These are phyloP conservation scores for Hymenoscyphus infarciens DNA, from an alignment of 2,329 filamentous ascomycete species.

Conservation along the genomic window DNA sequence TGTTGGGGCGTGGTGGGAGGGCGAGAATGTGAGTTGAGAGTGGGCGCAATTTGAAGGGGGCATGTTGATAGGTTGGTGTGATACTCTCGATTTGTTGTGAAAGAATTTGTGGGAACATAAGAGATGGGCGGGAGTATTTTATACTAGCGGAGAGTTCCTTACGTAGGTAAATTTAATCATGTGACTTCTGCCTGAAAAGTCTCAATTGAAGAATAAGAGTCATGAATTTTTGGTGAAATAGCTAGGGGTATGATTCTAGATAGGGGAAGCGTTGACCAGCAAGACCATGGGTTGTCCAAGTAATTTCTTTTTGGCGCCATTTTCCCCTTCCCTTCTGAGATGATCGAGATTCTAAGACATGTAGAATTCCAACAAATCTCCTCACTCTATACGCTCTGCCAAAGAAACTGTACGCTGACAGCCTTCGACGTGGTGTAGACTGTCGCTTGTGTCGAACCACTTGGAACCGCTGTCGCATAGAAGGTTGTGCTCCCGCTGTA, in stretches of 20 bases:
- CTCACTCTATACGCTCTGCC: slow-evolving; percentile 26
- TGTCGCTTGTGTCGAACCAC: slow-evolving; percentile 32
- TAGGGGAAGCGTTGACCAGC: slow-evolving; percentile 30
- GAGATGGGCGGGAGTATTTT: not conserved
- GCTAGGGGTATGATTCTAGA: not conserved
- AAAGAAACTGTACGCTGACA: slow-evolving; percentile 34
- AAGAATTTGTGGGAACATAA: not conserved
- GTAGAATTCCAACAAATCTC: not conserved
- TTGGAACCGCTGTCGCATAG: slow-evolving; percentile 35
- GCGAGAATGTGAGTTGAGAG: slow-evolving; percentile 8
- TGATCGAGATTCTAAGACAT: not conserved
- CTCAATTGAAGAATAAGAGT: not conserved
- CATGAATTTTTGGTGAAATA: not conserved
- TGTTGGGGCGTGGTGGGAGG: slow-evolving; percentile 9
- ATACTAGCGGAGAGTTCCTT: not conserved
- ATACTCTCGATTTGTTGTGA: not conserved
- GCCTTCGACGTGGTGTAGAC: slow-evolving; percentile 31
- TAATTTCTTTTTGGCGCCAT: slow-evolving; percentile 12
- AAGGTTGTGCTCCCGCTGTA: slow-evolving; percentile 32
- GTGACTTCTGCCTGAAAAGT: not conserved
- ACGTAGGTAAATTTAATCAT: not conserved
- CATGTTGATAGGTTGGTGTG: slow-evolving; percentile 5
- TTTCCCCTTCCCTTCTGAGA: not conserved
- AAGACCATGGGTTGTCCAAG: slow-evolving; percentile 1
- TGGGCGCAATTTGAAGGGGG: slow-evolving; percentile 12